phyloP scores from a whole-genome alignment of 192 early-diverging fungal species.

The Blastocladiella britannica region DNA sequence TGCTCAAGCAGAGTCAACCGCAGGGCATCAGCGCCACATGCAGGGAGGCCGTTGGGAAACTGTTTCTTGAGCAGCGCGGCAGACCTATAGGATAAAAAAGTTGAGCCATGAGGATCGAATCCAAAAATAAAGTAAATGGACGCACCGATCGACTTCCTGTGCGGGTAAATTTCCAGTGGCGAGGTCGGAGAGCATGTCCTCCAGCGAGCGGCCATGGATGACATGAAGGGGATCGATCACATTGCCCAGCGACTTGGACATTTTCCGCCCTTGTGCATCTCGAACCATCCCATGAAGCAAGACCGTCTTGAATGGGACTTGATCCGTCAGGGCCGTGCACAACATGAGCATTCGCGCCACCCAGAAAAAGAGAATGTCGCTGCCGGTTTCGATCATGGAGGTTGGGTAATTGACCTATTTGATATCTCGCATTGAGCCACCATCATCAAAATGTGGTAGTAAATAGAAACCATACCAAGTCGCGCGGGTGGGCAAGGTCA shows the following conservation, averaged over 20 bases:
- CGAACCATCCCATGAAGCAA: conserved; percentile 89
- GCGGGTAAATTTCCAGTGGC: conserved; percentile 49
- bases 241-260: conserved; percentile 71
- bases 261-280: conserved; percentile 73
- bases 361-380: conserved; percentile 98
- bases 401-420: conserved; percentile 53
- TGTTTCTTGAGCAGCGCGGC: conserved; percentile 27
- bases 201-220: conserved; percentile 55
- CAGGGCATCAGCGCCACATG: conserved; percentile 76
- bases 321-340: conserved; percentile 54
- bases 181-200: conserved; percentile 43
- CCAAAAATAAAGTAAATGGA: background rate
- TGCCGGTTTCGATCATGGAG: conserved; percentile 74
- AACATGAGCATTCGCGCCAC: conserved; percentile 95
- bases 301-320: conserved; percentile 68
- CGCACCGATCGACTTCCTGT: conserved; percentile 48
- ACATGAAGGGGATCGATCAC: conserved; percentile 68
- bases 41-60: conserved; percentile 74
- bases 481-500: background rate
- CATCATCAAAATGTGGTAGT: too few relatives aligned
- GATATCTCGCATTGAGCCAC: too few relatives aligned
- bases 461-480: too few relatives aligned
- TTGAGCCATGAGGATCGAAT: background rate
- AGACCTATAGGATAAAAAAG: too few relatives aligned
- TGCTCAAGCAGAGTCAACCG: conserved; percentile 45